A percentile compares a stretch with the other conserved stretches of the same genome.
These are phyloP conservation scores for Colletotrichum sp. DNA, from an alignment of 2,329 filamentous ascomycete species.

Conservation along the genomic window DNA sequence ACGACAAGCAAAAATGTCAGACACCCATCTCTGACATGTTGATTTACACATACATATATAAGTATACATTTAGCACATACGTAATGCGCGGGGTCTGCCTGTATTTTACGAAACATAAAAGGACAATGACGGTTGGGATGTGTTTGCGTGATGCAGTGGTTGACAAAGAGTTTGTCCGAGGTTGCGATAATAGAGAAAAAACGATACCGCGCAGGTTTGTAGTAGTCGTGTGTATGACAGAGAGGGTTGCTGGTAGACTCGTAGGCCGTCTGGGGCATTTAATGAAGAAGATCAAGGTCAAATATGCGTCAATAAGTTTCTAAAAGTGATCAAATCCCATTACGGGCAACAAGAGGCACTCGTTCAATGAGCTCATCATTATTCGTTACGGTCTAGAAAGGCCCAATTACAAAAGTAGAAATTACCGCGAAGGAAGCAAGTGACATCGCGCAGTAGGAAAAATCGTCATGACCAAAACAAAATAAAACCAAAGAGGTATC, in stretches of 20 bases:
- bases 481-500: conserved; percentile 10
- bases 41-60: background rate
- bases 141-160: background rate
- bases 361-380: background rate
- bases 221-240: background rate
- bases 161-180: background rate
- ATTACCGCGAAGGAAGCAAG: background rate
- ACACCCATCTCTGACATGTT: background rate
- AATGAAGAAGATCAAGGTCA: background rate
- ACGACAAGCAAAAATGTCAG: background rate
- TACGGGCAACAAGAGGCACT: background rate
- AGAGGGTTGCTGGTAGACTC: background rate
- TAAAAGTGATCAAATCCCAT: background rate
- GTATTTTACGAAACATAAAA: background rate
- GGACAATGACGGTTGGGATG: background rate
- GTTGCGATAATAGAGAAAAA: background rate
- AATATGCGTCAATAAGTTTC: background rate
- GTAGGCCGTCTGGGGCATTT: background rate
- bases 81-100: background rate
- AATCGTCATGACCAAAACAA: background rate
- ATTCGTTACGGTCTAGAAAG: background rate
- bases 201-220: background rate
- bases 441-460: background rate
- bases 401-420: background rate
- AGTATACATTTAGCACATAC: background rate